Evolutionary conservation across 177 flowering plant species (phyloP), one percentile per base, ranked within the genome.

Genomic region (Vitis hybrid): DNA sequence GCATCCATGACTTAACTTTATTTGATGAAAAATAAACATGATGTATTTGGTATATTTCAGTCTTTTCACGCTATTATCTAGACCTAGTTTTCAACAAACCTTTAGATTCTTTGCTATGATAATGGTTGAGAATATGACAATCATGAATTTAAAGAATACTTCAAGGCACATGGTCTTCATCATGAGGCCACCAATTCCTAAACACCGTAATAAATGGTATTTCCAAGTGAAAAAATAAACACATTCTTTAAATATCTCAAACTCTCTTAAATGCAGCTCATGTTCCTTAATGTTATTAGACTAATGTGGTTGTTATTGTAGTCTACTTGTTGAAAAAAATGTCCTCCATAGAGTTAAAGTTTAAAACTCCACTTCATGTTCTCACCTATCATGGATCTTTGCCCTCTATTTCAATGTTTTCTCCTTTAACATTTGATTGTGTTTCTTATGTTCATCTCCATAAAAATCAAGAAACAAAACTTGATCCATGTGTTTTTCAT

Each of bases 401-500:
- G 51, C 65, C 49, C 16, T 62, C 51, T 12, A 13, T 15, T 62
- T 62, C 19, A 62, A 33, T 49, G 51, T 33, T 29, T 22, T 22
- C 26, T 22, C 26, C 26, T 22, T 2, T 2, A 22, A 22, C 26
- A 22, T 22, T 22, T 22, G 26, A 22, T 22, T 22, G 26, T 22
- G 26, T 22, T 22, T 22, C 26, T 22, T 22, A 22, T 22, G 26
- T 22, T 22, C 26, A 22, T 22, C 26, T 22, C 26, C 26, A 22
- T 22, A 22, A 22, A 22, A 22, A 22, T 22, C 5, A n/a, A 3
- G 19, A 16, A 2, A 33, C 3, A 3, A 62, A 15, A 2, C 48
- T 62, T 29, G 65, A 62, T 39, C 49, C 49, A 62, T 62, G 65
- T 62, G 65, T 39, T 62, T n/a, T 62, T 62, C 65, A 51, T 62